Evolutionary conservation across 805 yeast species (phyloP), one percentile per base, ranked within the genome.

Genomic region (Dipodascus geniculatus): DNA sequence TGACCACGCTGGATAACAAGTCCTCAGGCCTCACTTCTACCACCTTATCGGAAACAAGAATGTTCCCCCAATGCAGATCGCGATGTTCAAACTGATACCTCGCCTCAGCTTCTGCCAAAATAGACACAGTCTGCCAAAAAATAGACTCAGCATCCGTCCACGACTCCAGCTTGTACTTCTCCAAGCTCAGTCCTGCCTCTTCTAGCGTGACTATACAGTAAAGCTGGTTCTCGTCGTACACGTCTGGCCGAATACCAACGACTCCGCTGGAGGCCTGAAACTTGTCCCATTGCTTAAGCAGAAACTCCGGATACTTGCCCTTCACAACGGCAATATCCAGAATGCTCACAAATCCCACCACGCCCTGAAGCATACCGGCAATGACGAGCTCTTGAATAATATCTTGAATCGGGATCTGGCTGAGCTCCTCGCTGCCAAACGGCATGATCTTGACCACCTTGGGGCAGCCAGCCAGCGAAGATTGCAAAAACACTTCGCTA

Each of bases 51-150:
- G 44, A 38, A 19, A 84, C 68, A 16, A 82, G 68, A 52, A 84
- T 70, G 60, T 84, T 84, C 11, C 83, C 82, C 75, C 84, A 74
- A 57, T 81, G 84, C 55, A 85, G 65, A 64, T 84, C 87, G 49
- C 91, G 72, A 61, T 85, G 91, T 65, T 84, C 90, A 65, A 83
- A 83, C 57, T 75, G 71, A 55, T 70, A 68, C 38, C 67, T 62
- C 14, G 68, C 64, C 64, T 85, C 89, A 1, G 80, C 83, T 8
- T 66, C 67, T 23, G 77, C 74, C 24, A 84, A 65, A 3, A 72
- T 65, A n/a, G 68, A 64, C 1, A 72, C 79, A 23, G 80, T 68
- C 56, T 73, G 74, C 79, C 81, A 76, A 59, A 84, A 81, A 1
- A 84, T 73, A 9, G 56, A 54, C 62, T 70, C 63, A 11, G 73